These are phyloP conservation scores for Mycosphaerella sp. DNA, from an alignment of 2,329 filamentous ascomycete species.

Conservation along the genomic window DNA sequence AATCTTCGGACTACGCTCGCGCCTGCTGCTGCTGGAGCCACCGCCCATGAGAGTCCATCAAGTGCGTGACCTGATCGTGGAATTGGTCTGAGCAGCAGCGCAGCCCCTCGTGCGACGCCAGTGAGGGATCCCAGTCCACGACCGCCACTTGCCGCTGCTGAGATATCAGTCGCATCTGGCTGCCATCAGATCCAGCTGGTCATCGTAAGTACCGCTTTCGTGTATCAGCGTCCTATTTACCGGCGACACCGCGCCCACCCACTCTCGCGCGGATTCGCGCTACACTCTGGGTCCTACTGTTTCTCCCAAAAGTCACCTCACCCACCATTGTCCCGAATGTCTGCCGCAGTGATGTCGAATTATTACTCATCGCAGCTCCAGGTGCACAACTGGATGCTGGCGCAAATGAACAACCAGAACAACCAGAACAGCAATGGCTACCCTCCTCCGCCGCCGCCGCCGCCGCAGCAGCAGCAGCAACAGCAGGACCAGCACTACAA, in stretches of 20 bases:
- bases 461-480: conserved; percentile 24
- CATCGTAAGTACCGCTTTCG: conserved; percentile 23
- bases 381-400: conserved; percentile 33
- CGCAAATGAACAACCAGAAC: conserved; percentile 34
- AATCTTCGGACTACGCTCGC: conserved; percentile 15
- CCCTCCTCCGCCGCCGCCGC: conserved; percentile 30
- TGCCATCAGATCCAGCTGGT: conserved; percentile 17
- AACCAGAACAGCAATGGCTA: conserved; percentile 13
- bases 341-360: conserved; percentile 31
- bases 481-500: conserved; percentile 33
- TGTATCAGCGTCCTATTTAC: conserved; percentile 24
- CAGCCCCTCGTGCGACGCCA: conserved; percentile 22
- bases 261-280: conserved; percentile 22
- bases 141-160: conserved; percentile 23
- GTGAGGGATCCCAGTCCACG: conserved; percentile 23
- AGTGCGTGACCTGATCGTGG: conserved; percentile 20
- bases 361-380: conserved; percentile 31
- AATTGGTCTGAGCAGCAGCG: conserved; percentile 15
- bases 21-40: conserved; percentile 2
- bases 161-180: conserved; percentile 22
- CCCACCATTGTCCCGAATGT: conserved; percentile 26
- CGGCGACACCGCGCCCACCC: conserved; percentile 22
- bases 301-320: not conserved
- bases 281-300: conserved; percentile 15
- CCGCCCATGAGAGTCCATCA: conserved; percentile 6